phyloP scores from a whole-genome alignment of 345 rosid species.

The Viola odorata region DNA sequence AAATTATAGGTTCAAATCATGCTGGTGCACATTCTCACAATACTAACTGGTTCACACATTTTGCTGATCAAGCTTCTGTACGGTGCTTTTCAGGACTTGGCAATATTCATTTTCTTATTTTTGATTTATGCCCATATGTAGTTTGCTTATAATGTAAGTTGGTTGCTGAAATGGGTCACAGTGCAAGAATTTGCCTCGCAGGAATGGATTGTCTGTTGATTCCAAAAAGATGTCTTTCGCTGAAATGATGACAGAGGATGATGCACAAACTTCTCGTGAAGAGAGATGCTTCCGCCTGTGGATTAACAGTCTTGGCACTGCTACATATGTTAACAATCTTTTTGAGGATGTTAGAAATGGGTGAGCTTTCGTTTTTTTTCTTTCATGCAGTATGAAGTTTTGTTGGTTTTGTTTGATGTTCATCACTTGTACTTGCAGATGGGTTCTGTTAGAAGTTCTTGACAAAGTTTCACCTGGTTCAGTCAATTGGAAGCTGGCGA shows the following conservation, averaged over 20 bases:
- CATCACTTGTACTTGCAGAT: constrained; percentile 41
- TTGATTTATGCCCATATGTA: neutral
- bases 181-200: constrained; percentile 29
- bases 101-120: neutral
- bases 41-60: no score
- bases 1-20: no score
- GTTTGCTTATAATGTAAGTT: neutral
- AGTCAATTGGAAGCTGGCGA: constrained; percentile 78
- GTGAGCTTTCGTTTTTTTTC: constrained; percentile 34
- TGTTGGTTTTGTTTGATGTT: constrained; percentile 13
- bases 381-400: neutral
- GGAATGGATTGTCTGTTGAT: constrained; percentile 79
- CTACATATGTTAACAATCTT: constrained; percentile 72
- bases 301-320: constrained; percentile 91
- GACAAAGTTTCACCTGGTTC: constrained; percentile 65
- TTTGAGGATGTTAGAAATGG: constrained; percentile 95
- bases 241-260: constrained; percentile 94
- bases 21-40: no score
- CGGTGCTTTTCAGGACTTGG: neutral
- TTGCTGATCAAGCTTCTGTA: no score
- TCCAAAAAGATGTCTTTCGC: constrained; percentile 63
- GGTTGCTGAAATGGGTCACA: constrained; percentile 7
- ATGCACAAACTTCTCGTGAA: constrained; percentile 84
- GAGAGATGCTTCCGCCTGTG: constrained; percentile 98
- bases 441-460: constrained; percentile 87